phyloP scores from a whole-genome alignment of 1,284 basidiomycete species.

The Cryptococcus sp. region DNA sequence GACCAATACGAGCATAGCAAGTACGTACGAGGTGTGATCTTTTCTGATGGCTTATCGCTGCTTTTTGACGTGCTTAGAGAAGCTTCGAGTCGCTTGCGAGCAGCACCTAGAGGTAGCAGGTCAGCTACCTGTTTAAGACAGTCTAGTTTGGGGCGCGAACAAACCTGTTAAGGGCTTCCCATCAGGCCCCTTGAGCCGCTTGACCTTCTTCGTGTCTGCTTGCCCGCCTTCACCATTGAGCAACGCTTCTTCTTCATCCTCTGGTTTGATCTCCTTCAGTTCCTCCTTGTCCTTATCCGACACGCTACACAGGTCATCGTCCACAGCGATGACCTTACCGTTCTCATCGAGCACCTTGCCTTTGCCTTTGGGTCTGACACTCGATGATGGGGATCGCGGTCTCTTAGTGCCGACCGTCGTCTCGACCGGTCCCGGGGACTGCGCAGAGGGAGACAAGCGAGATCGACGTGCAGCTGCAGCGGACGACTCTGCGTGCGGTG shows the following conservation, averaged over 20 bases:
- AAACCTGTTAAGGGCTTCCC: conserved; percentile 18
- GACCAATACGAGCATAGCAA: too few species aligned
- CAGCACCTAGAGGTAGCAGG: not conserved
- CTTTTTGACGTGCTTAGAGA: not conserved
- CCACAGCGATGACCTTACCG: conserved; percentile 3
- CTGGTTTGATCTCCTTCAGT: conserved; percentile 4
- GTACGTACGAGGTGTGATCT: conserved; percentile 33
- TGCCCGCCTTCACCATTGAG: conserved; percentile 3
- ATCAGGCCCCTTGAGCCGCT: conserved; percentile 10
- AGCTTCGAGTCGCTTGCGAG: too few species aligned
- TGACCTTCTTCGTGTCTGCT: conserved; percentile 18
- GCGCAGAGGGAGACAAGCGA: conserved; percentile 5
- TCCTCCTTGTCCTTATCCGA: conserved; percentile 2
- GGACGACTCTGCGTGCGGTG: conserved; percentile 19
- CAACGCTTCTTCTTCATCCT: conserved; percentile 9
- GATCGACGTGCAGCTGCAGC: conserved; percentile 11
- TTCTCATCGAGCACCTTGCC: conserved; percentile 1
- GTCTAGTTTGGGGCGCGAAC: not conserved
- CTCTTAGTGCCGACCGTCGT: not conserved
- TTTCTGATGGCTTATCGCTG: conserved; percentile 28
- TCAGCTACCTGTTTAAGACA: not conserved
- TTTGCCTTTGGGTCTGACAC: not conserved
- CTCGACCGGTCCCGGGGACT: not conserved
- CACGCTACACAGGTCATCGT: conserved; percentile 6
- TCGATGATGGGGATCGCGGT: not conserved